Percentiles rank a stretch among this genome's conserved stretches.
Conservation (phyloP, 2,329 filamentous ascomycete genomes). For the Botryotinia convoluta region DNA sequence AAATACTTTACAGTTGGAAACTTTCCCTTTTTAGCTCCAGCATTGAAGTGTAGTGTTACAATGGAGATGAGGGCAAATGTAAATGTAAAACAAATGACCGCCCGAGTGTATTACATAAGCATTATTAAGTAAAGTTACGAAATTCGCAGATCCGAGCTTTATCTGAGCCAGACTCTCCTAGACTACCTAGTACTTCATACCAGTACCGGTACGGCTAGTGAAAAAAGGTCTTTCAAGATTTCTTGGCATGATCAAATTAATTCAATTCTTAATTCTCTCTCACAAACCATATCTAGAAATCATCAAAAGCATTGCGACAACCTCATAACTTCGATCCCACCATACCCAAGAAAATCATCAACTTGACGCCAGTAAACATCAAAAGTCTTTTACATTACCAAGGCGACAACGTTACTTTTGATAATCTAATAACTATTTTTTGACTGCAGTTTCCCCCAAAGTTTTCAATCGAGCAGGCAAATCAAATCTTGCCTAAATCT, state of each 20-base stretch:
- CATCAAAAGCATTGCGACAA: constrained; percentile 12
- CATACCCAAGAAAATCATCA: background rate
- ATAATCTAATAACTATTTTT: constrained; percentile 4
- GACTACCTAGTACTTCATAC: background rate
- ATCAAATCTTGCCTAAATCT: background rate
- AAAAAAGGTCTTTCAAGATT: constrained; percentile 6
- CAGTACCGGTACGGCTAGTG: background rate
- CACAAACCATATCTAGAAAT: background rate
- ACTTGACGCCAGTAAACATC: background rate
- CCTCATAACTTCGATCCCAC: background rate
- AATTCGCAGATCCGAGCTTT: background rate
- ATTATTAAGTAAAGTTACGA: background rate
- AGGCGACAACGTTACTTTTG: background rate
- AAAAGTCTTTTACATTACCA: background rate
- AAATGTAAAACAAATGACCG: background rate
- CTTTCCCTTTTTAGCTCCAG: background rate
- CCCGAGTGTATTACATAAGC: background rate
- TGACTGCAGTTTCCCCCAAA: constrained; percentile 1
- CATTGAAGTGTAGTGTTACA: background rate
- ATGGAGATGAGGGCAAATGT: background rate
- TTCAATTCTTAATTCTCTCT: constrained; percentile 1
- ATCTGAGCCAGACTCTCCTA: background rate
- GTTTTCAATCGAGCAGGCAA: background rate
- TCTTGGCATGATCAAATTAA: constrained; percentile 14
- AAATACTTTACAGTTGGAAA: background rate